Evolutionary conservation across 1,284 basidiomycete genomes (phyloP).

Genomic region (Hemileia vastatrix): DNA sequence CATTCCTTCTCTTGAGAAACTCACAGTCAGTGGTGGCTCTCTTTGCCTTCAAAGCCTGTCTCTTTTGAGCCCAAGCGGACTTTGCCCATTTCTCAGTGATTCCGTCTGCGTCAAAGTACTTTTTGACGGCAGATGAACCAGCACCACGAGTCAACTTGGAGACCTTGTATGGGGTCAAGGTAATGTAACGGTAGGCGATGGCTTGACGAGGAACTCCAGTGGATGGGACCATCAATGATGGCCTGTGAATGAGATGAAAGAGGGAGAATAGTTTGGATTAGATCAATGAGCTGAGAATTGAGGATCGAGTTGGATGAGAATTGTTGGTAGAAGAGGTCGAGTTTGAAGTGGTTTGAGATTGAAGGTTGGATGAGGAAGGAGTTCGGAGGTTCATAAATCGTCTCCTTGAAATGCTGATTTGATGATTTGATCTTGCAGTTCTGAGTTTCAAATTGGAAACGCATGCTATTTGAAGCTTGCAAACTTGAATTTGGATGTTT

Average conservation of each 20-base stretch:
- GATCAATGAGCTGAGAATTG: not conserved
- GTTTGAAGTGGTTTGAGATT: too few species aligned
- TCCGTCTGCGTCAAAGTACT: conserved; percentile 38
- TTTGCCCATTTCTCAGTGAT: conserved; percentile 38
- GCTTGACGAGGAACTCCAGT: conserved; percentile 40
- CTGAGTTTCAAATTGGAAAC: too few species aligned
- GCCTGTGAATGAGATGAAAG: conserved; percentile 27
- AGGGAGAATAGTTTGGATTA: not conserved
- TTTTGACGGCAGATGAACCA: conserved; percentile 37
- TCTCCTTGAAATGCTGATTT: too few species aligned
- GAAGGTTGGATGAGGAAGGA: too few species aligned
- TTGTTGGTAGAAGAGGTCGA: too few species aligned
- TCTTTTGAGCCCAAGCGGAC: conserved; percentile 42
- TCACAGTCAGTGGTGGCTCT: conserved; percentile 37
- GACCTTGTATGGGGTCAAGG: conserved; percentile 38
- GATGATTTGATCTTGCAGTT: too few species aligned
- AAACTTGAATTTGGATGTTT: too few species aligned
- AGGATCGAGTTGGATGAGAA: not conserved
- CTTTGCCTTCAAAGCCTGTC: conserved; percentile 34
- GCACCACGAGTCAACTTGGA: conserved; percentile 37
- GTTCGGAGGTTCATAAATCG: too few species aligned
- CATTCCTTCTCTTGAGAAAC: conserved; percentile 1
- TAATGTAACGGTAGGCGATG: conserved; percentile 38
- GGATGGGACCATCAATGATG: conserved; percentile 39
- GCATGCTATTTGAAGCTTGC: too few species aligned